Conservation (phyloP, 768 basidiomycete species). For the Inosperma sp. region DNA sequence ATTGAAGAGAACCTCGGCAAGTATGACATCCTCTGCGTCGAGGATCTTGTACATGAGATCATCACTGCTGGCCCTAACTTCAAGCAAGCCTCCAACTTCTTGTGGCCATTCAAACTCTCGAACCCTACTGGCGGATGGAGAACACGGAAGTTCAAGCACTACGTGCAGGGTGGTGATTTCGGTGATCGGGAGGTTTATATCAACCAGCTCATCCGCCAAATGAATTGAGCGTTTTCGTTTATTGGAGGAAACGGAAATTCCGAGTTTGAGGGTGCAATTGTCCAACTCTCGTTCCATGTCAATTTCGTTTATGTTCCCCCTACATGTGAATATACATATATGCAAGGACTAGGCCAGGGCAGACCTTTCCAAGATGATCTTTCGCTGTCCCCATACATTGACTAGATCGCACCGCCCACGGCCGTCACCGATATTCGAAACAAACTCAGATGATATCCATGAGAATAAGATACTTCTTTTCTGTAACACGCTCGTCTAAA, state of each 20-base stretch:
- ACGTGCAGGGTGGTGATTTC: conserved; percentile 93
- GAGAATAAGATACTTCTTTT: no score
- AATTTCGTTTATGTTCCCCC: no score
- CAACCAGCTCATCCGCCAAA: conserved; percentile 94
- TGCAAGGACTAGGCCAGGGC: no score
- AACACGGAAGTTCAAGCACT: conserved; percentile 96
- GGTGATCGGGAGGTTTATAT: conserved; percentile 97
- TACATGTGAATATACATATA: no score
- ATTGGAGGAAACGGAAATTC: conserved; percentile 14
- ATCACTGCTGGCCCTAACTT: conserved; percentile 95
- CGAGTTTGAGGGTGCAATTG: conserved; percentile 14
- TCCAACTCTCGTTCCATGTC: conserved; percentile 3
- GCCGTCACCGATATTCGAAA: no score
- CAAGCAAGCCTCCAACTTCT: conserved; percentile 97
- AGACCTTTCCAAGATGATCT: no score
- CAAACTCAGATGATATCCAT: no score
- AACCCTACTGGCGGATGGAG: conserved; percentile 99
- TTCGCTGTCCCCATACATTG: no score
- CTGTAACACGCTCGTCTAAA: no score
- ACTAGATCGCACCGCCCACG: no score
- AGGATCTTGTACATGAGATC: conserved; percentile 98
- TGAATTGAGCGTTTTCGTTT: conserved; percentile 54
- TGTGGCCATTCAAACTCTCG: conserved; percentile 99
- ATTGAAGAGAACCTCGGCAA: conserved; percentile 90
- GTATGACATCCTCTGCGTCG: conserved; percentile 93